Base-by-base conservation (phyloP, 106 monocot genomes). In the Allium cepa region DNA sequence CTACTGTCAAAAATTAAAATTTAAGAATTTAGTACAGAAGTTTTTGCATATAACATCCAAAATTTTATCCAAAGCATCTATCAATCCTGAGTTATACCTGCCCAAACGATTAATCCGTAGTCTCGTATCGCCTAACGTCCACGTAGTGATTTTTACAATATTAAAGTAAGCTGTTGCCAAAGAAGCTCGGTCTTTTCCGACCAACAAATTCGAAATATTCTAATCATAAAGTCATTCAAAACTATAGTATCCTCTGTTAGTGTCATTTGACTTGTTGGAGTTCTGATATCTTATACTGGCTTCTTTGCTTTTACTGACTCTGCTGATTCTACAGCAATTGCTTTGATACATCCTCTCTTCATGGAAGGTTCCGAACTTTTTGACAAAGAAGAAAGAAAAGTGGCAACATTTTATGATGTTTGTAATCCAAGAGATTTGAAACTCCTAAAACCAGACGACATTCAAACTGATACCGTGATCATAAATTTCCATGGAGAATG, bases 291-390 rank as follows among this genome's bases (percentile, higher is more conserved):
- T 55, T 55, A 12, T 3, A 55, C 11, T 55, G 53, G 36, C 36
- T 36, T 55, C 53, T 11, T 11, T 55, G 53, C 53, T 55, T 1
- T 55, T 55, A 8, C 53, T 55, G 5, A 49, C 59, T 8, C 65
- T 66, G 14, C 7, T 45, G 8, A 52, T 69, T 66, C 11, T 74
- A 80, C 84, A 92, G 92, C 88, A 12, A 85, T 73, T 57, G 82
- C 92, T 13, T 62, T 85, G 60, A 92, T 92, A 76, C 61, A 74
- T 36, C 85, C 92, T 75, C 85, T 85, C 62, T 79, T 83, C 49
- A 56, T 92, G 16, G 64, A 88, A 71, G 82, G 77, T 28, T 67
- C 73, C 8, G 71, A 80, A 26, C 59, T 92, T 57, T 69, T 69
- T 22, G 76, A 92, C 73, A 74, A 57, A 45, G 36, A 81, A 70